Evolutionary conservation across 2,329 filamentous ascomycete species (phyloP), one percentile per base, ranked within the genome.

Genomic region (Pestalotiopsis sp.): DNA sequence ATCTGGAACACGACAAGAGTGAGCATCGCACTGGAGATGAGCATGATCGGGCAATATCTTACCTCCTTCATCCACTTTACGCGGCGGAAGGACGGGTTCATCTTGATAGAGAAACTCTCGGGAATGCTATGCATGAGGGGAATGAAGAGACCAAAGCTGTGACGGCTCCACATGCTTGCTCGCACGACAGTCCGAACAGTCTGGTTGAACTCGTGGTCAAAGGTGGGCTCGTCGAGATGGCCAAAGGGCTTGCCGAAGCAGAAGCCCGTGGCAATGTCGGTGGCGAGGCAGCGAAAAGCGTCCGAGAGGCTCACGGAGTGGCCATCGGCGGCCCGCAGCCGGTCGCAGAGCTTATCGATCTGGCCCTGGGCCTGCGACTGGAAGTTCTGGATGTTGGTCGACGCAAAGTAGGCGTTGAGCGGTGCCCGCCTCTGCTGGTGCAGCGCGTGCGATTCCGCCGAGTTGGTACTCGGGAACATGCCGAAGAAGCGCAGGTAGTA

Each of bases 31-130:
- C 44, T 55, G 4, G 24, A 13, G 30, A 14, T 2, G 4, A 9
- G 3, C 13, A 44, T 17, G 4, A 4, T 35, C 52, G 3, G 13
- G 39, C 9, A 3, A 35, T 14, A 2, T 68, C 72, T 70, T 65
- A 73, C 73, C 59, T 71, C 71, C 63, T 60, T 73, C 73, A 74
- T 71, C 72, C 71, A 73, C 68, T 69, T 72, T n/a, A 74, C 69
- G 10, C 72, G 60, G 3, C 70, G 68, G 57, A 74, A 74, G 1
- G 72, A 71, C 0, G 71, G 73, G 24, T 72, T 73, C 69, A 73
- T 68, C 66, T 66, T 70, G 60, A 56, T 67, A 17, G 71, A 70
- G 17, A 73, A 56, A 60, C 67, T 67, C 63, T 73, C 70, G 1
- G 73, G 71, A n/a, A 74, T 66, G 24, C 70, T 68, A 39, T 73